Base-by-base conservation (phyloP, 441 rosid genomes). In the Rhodomyrtus psidioides region DNA sequence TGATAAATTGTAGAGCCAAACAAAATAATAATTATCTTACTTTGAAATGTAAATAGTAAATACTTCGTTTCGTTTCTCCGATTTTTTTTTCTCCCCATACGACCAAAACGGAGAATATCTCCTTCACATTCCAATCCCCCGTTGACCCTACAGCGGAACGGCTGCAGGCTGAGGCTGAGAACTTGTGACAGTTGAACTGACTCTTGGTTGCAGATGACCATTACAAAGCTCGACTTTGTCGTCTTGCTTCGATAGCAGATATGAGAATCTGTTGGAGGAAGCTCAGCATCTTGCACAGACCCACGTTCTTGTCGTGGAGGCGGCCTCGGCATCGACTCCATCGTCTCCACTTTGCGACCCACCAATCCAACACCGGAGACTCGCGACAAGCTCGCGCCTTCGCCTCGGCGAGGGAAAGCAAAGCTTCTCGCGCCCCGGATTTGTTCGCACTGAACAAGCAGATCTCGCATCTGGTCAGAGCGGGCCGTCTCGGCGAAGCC, bases 401-500 rank as follows among this genome's bases (percentile, higher is more conserved):
- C 39, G 82, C 54, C n/a, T 62, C 70, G 7, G 27, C n/a, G 53
- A 74, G 59, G 84, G 42, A 10, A 59, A 9, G 55, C 9, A 24
- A 6, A 12, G 56, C 46, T 24, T 42, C 60, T 55, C 58, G 58
- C 15, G 3, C 60, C 59, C 84, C 44, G 55, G 90, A 90, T 30
- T 44, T 91, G 86, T 87, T 88, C 6, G 70, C 90, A 0, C 83
- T 90, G 85, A 93, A 94, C 88, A 86, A 91, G 44, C 90, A 87
- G 89, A 86, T 95, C 39, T 84, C 90, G 16, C 90, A 90, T 83
- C 88, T 94, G 88, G 89, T 88, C 53, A 84, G 93, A 86, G 85
- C 83, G 6, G 94, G 93, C 12, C 90, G 84, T 17, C 88, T 95
- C 16, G 54, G 51, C 12, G 95, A 93, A 86, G 96, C 96, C 28